Base-by-base conservation (phyloP, 83 land plant genomes). In the Picea engelmannii region DNA sequence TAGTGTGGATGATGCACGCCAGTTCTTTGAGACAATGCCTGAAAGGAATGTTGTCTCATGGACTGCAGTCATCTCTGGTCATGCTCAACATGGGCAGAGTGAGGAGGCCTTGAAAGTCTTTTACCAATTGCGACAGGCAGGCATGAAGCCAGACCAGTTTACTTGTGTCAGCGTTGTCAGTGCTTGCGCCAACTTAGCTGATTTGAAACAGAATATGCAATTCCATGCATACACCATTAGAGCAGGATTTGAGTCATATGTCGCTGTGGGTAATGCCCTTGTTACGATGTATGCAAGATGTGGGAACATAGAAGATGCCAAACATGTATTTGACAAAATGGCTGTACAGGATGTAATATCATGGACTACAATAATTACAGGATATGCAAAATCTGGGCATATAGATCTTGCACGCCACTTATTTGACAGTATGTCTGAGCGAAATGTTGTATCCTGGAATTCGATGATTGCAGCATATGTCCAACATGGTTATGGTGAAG, bases 391-490 rank as follows among this genome's bases (percentile, higher is more conserved):
- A 11, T 21, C 23, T 24, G 27, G 68, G 68, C 10, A 24, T 21
- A 66, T 66, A 11, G 27, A 66, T 21, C 27, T 18, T 66, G 68
- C 68, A 66, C 23, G 68, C 27, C 25, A 21, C 12, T 10, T 66
- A 7, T 66, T 66, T 66, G 68, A 66, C 12, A 66, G 68, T 21
- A 66, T 66, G 68, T 24, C 68, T 66, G 27, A 66, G 25, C 9
- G 77, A 61, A 49, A 78, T 78, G 80, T 58, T 18, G 80, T 78
- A 17, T 78, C 80, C 42, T 78, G 80, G 80, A 78, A 78, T 78
- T 38, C 80, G 21, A 47, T 78, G 80, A 78, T 78, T 58, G 62
- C 80, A 78, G 66, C 62, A n/a, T 78, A 78, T 78, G 80, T 27
- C 10, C 62, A 58, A 31, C 25, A 49, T 78, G 80, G 80, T 9